Conservation (phyloP, 2,329 filamentous ascomycete genomes). For the Talaromyces piceae region DNA sequence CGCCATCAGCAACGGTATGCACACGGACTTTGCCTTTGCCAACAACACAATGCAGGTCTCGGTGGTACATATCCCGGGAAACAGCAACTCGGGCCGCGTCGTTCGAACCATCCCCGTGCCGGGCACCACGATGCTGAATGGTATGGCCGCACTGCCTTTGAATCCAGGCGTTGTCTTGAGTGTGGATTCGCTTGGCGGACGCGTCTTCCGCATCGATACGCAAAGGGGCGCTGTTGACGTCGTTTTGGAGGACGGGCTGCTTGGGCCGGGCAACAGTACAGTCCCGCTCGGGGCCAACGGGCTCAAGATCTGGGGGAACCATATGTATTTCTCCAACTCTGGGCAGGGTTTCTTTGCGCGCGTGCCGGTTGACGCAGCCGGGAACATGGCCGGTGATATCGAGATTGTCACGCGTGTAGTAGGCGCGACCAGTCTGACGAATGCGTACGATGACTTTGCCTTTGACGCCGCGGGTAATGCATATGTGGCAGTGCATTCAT, state of each 20-base stretch:
- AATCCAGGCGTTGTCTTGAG: slow-evolving; percentile 7
- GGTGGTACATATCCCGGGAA: no score
- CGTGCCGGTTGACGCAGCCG: not conserved
- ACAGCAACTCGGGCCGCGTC: not conserved
- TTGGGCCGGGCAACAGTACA: not conserved
- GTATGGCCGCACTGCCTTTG: not conserved
- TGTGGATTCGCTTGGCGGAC: slow-evolving; percentile 10
- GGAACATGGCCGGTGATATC: not conserved
- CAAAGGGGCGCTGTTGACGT: slow-evolving; percentile 1
- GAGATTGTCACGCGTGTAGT: not conserved
- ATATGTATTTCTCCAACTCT: slow-evolving; percentile 10
- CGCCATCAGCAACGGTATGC: not conserved
- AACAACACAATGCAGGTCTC: not conserved
- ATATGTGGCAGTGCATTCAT: not conserved
- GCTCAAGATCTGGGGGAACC: slow-evolving; percentile 5
- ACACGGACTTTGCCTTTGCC: not conserved
- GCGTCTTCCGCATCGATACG: slow-evolving; percentile 9
- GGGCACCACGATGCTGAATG: not conserved
- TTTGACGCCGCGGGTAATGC: not conserved
- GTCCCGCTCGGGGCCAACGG: slow-evolving; percentile 12
- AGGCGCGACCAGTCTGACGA: no score
- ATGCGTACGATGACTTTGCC: not conserved
- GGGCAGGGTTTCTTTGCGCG: not conserved
- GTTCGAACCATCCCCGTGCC: not conserved
- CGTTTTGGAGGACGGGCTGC: slow-evolving; percentile 5